Evolutionary conservation across 2,329 filamentous ascomycete genomes (phyloP).

Genomic region (Pyrenophora graminea): DNA sequence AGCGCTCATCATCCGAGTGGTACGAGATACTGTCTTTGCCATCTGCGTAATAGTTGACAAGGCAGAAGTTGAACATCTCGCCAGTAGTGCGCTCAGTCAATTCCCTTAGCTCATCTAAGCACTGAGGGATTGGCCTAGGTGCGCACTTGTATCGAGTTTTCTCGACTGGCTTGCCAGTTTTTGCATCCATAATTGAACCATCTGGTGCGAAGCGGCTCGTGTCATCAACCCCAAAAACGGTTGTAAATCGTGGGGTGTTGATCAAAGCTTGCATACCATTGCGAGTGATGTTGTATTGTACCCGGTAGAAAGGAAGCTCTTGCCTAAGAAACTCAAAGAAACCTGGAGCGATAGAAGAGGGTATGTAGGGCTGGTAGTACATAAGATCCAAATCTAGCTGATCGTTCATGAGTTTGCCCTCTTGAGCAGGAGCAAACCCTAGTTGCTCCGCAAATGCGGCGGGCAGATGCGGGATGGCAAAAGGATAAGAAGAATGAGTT

Average conservation of each 20-base stretch:
- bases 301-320: slow-evolving; percentile 76
- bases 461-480: slow-evolving; percentile 56
- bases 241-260: slow-evolving; percentile 64
- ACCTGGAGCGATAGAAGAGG: slow-evolving; percentile 58
- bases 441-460: slow-evolving; percentile 48
- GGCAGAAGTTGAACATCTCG: slow-evolving; percentile 75
- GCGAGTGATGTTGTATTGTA: slow-evolving; percentile 73
- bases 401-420: slow-evolving; percentile 64
- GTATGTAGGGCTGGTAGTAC: slow-evolving; percentile 75
- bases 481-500: slow-evolving; percentile 58
- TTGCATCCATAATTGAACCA: slow-evolving; percentile 49
- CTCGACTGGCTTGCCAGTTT: slow-evolving; percentile 48
- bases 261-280: slow-evolving; percentile 66
- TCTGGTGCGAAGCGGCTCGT: slow-evolving; percentile 61
- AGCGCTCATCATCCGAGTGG: slow-evolving; percentile 80
- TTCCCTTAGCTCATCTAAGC: slow-evolving; percentile 65
- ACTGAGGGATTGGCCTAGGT: slow-evolving; percentile 72
- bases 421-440: slow-evolving; percentile 54
- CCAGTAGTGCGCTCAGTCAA: slow-evolving; percentile 68
- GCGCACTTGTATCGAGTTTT: slow-evolving; percentile 60
- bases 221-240: slow-evolving; percentile 65
- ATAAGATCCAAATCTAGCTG: slow-evolving; percentile 73
- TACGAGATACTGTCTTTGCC: slow-evolving; percentile 78
- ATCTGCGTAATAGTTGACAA: slow-evolving; percentile 83
- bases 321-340: slow-evolving; percentile 72